These are phyloP conservation scores for Globisporangium recalcitrans DNA, from an alignment of 352 stramenopile species.

Conservation along the genomic window DNA sequence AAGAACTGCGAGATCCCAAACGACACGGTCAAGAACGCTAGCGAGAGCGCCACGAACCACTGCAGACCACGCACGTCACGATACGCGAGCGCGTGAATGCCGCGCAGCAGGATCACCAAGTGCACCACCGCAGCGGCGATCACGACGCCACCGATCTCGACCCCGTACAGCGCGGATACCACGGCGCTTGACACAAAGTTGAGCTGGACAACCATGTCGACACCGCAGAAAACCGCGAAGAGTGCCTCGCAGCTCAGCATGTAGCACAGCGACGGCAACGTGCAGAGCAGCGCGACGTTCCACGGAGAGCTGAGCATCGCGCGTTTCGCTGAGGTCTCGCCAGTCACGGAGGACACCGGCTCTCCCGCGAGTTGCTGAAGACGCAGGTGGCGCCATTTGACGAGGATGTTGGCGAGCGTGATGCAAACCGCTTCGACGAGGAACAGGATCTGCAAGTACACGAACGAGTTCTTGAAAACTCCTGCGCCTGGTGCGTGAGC, in stretches of 20 bases:
- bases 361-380: constrained; percentile 31
- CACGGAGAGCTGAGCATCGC: constrained; percentile 28
- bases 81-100: constrained; percentile 22
- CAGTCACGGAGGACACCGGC: constrained; percentile 10
- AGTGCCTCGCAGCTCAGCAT: constrained; percentile 22
- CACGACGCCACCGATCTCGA: constrained; percentile 31
- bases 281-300: constrained; percentile 32
- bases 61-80: constrained; percentile 28
- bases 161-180: constrained; percentile 31
- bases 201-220: constrained; percentile 38
- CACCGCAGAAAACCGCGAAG: constrained; percentile 27
- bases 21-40: constrained; percentile 29
- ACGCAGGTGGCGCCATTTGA: constrained; percentile 43
- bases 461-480: constrained; percentile 36
- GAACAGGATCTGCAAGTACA: constrained; percentile 30
- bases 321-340: constrained; percentile 16
- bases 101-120: constrained; percentile 26
- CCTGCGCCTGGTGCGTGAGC: constrained; percentile 21
- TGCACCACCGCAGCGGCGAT: constrained; percentile 16
- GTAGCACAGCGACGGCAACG: constrained; percentile 31
- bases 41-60: constrained; percentile 26
- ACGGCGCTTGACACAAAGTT: constrained; percentile 30
- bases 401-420: constrained; percentile 37
- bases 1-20: constrained; percentile 28
- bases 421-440: constrained; percentile 33